Evolutionary conservation across 106 monocot species (phyloP), one percentile per base, ranked within the genome.

Genomic region (Acorus gramineus): DNA sequence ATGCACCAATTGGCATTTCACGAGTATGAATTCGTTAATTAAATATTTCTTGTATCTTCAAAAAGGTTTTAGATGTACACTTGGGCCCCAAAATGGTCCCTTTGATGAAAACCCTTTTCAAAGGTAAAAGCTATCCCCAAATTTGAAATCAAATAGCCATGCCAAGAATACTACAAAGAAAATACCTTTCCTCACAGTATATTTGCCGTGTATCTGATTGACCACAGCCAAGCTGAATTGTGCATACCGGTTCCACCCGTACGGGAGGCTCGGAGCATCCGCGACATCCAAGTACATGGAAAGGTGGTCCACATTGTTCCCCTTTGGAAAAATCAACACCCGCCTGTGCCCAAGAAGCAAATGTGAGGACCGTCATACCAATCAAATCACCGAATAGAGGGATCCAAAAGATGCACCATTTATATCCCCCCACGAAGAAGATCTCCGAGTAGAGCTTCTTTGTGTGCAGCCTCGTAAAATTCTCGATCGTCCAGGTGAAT

Each of bases 371-470:
- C 28, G 28, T 0, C 28, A 28, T 28, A 48, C 61, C 62, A 53
- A 59, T 61, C 14, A 48, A 42, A 55, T 3, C 28, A 28, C 28
- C 28, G 28, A 28, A 28, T 28, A 28, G 28, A 28, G 28, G 28
- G 28, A 28, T 28, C 28, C 28, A 28, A 28, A 28, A 28, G 28
- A 28, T 28, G 28, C 28, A 98, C 96, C 96, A 98, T 71, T 91
- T 91, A 74, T 74, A 98, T 45, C 87, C 78, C 7, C 96, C 96
- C 14, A 91, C 87, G 45, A 74, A 7, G 62, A 98, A 98, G 46
- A 77, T 50, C 8, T 98, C 96, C 0, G 96, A 98, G 66, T 98
- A 98, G 61, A 72, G 85, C 71, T 98, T 98, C 81, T 98, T 98
- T 1, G 63, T 68, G 54, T 83, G 87, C 76, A 98, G n/a, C 71